Conservation (phyloP, 257 asterid species). For the Verbena officinalis region DNA sequence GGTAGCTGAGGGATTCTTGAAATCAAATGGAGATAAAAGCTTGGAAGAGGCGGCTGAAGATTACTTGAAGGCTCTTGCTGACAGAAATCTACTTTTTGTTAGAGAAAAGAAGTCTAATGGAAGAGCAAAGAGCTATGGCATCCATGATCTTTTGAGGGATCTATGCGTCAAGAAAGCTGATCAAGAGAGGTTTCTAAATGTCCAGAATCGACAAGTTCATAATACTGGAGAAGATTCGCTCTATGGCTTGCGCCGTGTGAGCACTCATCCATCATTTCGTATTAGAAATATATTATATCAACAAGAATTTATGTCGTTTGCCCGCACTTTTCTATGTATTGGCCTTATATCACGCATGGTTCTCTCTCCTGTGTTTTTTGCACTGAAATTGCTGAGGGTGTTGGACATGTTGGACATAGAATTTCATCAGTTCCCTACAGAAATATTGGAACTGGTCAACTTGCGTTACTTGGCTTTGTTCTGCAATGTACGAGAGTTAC, state of each 20-base stretch:
- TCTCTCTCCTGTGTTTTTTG: not conserved
- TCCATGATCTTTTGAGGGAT: conserved; percentile 35
- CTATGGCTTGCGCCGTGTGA: not conserved
- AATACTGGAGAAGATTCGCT: not conserved
- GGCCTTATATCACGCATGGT: conserved; percentile 1
- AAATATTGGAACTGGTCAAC: not conserved
- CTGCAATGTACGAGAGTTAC: not conserved
- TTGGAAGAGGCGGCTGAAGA: conserved; percentile 33
- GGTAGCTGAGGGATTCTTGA: conserved; percentile 36
- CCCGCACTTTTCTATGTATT: conserved; percentile 10
- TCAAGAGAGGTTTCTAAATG: conserved; percentile 20
- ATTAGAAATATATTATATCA: not conserved
- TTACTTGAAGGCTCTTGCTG: conserved; percentile 23
- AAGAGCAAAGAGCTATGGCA: conserved; percentile 18
- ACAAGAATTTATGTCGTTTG: not conserved
- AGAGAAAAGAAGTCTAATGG: not conserved
- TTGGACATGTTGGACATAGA: not conserved
- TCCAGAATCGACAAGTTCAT: not conserved
- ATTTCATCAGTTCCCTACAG: conserved; percentile 3
- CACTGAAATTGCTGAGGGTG: conserved; percentile 8
- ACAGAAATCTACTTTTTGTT: conserved; percentile 26
- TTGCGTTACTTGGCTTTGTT: conserved; percentile 18
- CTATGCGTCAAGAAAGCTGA: conserved; percentile 26
- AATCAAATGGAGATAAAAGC: conserved; percentile 5
- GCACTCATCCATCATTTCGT: not conserved